A percentile compares a stretch with the other conserved stretches of the same genome.
Conservation (phyloP, 371 early-diverging fungal species). For the Mucor lusitanicus region DNA sequence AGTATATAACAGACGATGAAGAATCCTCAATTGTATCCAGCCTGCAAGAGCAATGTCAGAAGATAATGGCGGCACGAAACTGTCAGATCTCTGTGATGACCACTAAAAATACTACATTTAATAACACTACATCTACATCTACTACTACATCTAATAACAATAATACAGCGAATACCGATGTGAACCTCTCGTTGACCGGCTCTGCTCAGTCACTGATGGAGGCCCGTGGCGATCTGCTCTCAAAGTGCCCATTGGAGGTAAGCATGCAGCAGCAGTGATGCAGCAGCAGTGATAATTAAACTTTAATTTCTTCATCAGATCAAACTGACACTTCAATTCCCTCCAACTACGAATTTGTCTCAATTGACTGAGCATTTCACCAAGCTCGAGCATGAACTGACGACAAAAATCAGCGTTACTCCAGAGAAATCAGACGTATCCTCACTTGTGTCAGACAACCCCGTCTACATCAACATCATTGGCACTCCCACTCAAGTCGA, state of each 20-base stretch:
- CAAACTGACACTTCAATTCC: conserved; percentile 18
- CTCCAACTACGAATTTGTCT: conserved; percentile 14
- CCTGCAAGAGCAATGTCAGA: conserved; percentile 22
- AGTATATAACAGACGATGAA: conserved; percentile 11
- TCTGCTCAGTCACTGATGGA: conserved; percentile 19
- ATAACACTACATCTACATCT: neutral
- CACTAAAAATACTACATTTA: conserved; percentile 7
- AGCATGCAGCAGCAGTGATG: neutral
- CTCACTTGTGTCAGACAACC: conserved; percentile 38
- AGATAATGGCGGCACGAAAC: conserved; percentile 15
- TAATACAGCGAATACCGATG: conserved; percentile 10
- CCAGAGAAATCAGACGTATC: conserved; percentile 25
- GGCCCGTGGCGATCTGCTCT: conserved; percentile 33
- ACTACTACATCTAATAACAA: neutral
- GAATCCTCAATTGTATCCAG: conserved; percentile 6
- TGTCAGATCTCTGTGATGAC: conserved; percentile 26
- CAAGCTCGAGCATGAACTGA: conserved; percentile 33
- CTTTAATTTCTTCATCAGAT: conserved; percentile 9
- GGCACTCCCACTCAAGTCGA: conserved; percentile 44
- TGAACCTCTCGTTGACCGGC: conserved; percentile 29
- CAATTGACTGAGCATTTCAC: conserved; percentile 18
- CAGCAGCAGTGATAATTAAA: neutral
- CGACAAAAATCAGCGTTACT: conserved; percentile 26
- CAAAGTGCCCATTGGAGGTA: conserved; percentile 28
- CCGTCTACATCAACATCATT: conserved; percentile 31